A percentile compares a stretch with the other conserved stretches of the same genome.
phyloP scores from a whole-genome alignment of 495 filamentous ascomycete genomes.

The Penicillium lividum region DNA sequence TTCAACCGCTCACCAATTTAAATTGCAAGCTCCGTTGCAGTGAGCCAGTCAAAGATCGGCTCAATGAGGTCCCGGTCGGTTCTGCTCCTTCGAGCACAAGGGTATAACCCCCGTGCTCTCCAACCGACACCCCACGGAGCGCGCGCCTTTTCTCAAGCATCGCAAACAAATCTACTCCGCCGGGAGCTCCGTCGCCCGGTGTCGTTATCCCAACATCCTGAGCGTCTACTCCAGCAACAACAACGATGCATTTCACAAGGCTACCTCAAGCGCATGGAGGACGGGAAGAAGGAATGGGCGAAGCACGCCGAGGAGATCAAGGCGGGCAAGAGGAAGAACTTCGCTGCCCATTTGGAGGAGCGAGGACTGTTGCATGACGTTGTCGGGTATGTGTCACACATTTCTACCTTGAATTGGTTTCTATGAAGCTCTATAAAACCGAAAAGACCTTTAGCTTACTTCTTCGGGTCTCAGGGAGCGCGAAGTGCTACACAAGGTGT shows the following conservation, averaged over 20 bases:
- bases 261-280: conserved; percentile 51
- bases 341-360: conserved; percentile 72
- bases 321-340: conserved; percentile 60
- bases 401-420: background rate
- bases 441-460: background rate
- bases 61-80: conserved; percentile 33
- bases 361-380: conserved; percentile 78
- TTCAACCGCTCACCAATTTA: conserved; percentile 8
- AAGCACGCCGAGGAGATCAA: conserved; percentile 56
- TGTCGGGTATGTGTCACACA: conserved; percentile 64
- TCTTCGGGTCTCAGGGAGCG: conserved; percentile 45
- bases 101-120: conserved; percentile 15
- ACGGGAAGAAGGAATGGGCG: conserved; percentile 60
- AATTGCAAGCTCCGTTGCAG: conserved; percentile 12
- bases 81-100: conserved; percentile 29
- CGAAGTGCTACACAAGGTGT: conserved; percentile 65
- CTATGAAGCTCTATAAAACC: background rate
- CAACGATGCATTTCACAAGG: conserved; percentile 51
- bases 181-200: conserved; percentile 19
- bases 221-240: conserved; percentile 27
- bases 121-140: conserved; percentile 24
- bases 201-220: conserved; percentile 5
- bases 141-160: conserved; percentile 29
- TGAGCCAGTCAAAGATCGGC: conserved; percentile 11
- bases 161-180: conserved; percentile 24